Evolutionary conservation across 345 rosid species (phyloP).

Genomic region (Eucalyptus erythrocorys): DNA sequence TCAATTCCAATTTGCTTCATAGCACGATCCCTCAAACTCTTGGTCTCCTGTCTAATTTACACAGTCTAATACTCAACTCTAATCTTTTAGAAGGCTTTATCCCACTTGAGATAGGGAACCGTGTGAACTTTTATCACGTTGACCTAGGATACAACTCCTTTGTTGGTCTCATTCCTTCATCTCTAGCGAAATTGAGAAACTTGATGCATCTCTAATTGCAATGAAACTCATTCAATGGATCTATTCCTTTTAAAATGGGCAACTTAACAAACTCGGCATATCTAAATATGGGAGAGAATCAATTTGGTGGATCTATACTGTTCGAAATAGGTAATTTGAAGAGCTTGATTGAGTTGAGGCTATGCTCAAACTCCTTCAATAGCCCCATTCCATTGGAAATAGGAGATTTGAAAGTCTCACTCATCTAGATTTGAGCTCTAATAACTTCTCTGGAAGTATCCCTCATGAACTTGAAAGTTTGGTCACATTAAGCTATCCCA

Average conservation of each 20-base stretch:
- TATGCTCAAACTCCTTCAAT: background rate
- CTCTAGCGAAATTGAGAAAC: background rate
- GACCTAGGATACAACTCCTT: too few species aligned
- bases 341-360: background rate
- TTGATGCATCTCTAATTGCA: background rate
- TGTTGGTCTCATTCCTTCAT: too few species aligned
- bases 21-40: background rate
- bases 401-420: background rate
- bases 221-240: too few species aligned
- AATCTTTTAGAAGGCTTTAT: too few species aligned
- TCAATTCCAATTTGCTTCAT: background rate
- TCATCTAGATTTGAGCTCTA: background rate
- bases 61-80: too few species aligned
- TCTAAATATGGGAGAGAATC: background rate
- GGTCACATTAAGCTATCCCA: background rate
- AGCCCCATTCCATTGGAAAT: background rate
- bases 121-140: too few species aligned
- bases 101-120: background rate
- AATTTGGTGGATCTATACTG: background rate
- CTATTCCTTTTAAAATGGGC: background rate
- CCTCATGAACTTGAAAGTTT: background rate
- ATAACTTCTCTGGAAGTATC: background rate
- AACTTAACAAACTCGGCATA: background rate
- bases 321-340: background rate
- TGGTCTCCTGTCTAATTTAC: background rate